Conservation (phyloP, 2,329 filamentous ascomycete genomes). For the Aspergillus neotritici region DNA sequence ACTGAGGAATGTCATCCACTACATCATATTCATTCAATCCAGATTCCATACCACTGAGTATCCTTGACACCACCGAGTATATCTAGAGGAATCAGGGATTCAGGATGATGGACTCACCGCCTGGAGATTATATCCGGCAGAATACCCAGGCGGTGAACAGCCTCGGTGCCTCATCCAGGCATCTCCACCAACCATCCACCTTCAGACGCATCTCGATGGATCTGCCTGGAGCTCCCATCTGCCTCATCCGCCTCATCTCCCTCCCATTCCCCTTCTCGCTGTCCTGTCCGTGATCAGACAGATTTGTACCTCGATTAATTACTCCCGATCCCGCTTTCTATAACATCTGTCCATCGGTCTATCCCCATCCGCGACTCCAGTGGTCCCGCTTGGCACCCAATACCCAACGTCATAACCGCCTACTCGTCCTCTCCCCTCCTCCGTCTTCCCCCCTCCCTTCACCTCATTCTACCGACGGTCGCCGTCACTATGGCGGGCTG, state of each 20-base stretch:
- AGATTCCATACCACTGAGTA: too few relatives aligned
- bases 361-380: background rate
- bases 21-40: background rate
- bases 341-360: background rate
- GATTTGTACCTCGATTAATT: background rate
- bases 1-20: constrained; percentile 1
- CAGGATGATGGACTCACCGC: constrained; percentile 25
- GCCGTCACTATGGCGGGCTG: constrained; percentile 80
- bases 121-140: constrained; percentile 14
- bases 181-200: constrained; percentile 3
- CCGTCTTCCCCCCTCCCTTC: constrained; percentile 5
- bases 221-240: constrained; percentile 13
- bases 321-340: background rate
- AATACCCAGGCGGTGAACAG: background rate
- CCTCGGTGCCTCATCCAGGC: background rate
- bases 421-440: constrained; percentile 4
- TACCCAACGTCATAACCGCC: constrained; percentile 18
- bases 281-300: background rate
- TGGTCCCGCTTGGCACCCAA: constrained; percentile 1
- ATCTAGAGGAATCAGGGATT: too few relatives aligned
- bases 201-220: constrained; percentile 2
- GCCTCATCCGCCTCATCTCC: constrained; percentile 2
- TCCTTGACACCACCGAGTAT: too few relatives aligned
- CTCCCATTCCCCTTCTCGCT: background rate
- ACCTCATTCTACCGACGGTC: background rate